phyloP scores from a whole-genome alignment of 768 basidiomycete genomes.

The Boletus rex-veris region DNA sequence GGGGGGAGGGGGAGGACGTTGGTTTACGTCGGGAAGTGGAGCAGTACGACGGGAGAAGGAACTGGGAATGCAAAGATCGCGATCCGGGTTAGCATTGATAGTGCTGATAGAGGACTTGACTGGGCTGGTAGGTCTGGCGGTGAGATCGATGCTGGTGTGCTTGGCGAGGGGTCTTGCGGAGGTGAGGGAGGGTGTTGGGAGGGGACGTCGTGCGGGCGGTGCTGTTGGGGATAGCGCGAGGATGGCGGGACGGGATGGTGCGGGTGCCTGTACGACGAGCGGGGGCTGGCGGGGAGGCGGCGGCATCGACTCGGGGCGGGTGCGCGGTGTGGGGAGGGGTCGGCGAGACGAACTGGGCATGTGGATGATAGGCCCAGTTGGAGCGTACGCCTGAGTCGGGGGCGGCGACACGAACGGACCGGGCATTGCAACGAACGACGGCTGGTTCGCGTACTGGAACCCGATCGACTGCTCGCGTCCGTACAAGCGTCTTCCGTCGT shows the following conservation, averaged over 20 bases:
- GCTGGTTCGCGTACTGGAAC: conserved; percentile 18
- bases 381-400: conserved; percentile 1
- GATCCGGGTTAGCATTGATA: conserved; percentile 10
- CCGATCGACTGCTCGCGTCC: conserved; percentile 12
- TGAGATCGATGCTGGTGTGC: conserved; percentile 26
- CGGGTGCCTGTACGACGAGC: conserved; percentile 29
- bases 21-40: conserved; percentile 6
- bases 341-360: conserved; percentile 23
- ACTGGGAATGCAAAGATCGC: conserved; percentile 21
- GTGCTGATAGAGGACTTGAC: conserved; percentile 12
- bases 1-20: neutral
- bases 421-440: conserved; percentile 1
- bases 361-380: conserved; percentile 10
- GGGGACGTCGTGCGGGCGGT: conserved; percentile 20
- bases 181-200: conserved; percentile 16
- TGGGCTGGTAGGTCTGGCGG: conserved; percentile 18
- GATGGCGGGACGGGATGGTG: conserved; percentile 30
- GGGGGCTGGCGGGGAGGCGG: conserved; percentile 12
- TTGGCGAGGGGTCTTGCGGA: conserved; percentile 6
- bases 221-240: conserved; percentile 20
- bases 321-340: conserved; percentile 28
- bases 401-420: conserved; percentile 9
- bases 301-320: conserved; percentile 28
- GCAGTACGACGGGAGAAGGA: conserved; percentile 24
- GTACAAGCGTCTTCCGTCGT: conserved; percentile 1